These are phyloP conservation scores for Ottelia alismoides DNA, from an alignment of 106 monocot genomes.

Conservation along the genomic window DNA sequence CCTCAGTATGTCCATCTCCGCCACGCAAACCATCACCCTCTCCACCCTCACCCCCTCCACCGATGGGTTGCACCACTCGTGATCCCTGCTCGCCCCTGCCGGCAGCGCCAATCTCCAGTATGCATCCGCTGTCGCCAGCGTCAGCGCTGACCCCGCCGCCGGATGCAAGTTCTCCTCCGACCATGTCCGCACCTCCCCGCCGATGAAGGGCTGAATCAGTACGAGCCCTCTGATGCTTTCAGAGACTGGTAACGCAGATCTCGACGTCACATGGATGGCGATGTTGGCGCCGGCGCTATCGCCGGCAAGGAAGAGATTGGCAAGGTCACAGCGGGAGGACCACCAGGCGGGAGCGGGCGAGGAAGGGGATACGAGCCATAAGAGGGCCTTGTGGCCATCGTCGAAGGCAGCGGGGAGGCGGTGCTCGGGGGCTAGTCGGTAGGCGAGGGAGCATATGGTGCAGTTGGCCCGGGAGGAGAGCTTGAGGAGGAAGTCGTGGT, in stretches of 20 bases:
- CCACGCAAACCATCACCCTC: no score
- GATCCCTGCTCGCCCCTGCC: constrained; percentile 27
- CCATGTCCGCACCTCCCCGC: constrained; percentile 30
- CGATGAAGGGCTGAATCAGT: constrained; percentile 71
- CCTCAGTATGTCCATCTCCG: constrained; percentile 50
- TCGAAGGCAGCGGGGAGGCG: no score
- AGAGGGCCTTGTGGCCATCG: constrained; percentile 30
- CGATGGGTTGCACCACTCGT: constrained; percentile 47
- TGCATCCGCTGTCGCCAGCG: constrained; percentile 29
- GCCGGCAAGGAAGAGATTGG: constrained; percentile 33
- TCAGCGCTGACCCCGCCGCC: constrained; percentile 28
- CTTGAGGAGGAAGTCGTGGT: constrained; percentile 42
- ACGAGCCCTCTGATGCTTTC: neutral
- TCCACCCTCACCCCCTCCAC: no score
- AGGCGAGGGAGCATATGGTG: constrained; percentile 49
- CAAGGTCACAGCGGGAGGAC: constrained; percentile 16
- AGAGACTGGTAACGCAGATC: neutral
- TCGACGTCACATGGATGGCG: constrained; percentile 29
- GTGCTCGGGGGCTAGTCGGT: constrained; percentile 70
- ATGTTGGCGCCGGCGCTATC: constrained; percentile 62
- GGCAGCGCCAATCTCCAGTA: constrained; percentile 70
- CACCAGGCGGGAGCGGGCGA: constrained; percentile 13
- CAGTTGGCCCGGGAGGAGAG: constrained; percentile 12
- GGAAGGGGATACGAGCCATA: constrained; percentile 36
- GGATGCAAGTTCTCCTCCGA: constrained; percentile 27